Conservation (phyloP, 208 protist genomes). For the Dictyostelium gargantuum region DNA sequence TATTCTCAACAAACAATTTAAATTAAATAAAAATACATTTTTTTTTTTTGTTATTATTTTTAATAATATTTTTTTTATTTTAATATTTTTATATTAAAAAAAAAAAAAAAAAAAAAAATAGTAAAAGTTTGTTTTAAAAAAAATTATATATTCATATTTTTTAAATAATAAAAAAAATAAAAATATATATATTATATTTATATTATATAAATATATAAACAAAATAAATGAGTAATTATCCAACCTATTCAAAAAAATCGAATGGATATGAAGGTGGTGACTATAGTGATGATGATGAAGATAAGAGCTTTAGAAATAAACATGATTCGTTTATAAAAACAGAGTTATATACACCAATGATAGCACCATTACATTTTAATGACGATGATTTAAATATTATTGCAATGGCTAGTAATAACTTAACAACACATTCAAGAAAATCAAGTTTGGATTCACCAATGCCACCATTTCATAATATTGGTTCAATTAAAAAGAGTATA, state of each 20-base stretch:
- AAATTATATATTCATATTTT: too few relatives aligned
- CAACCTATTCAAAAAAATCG: not conserved
- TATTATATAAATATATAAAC: not conserved
- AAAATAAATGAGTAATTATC: not conserved
- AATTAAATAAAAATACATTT: too few relatives aligned
- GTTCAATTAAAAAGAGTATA: not conserved
- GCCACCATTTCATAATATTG: not conserved
- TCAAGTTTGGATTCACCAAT: not conserved
- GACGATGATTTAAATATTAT: conserved; percentile 30
- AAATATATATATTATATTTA: too few relatives aligned
- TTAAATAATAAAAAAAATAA: too few relatives aligned
- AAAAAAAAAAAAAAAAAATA: too few relatives aligned
- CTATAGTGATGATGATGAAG: not conserved
- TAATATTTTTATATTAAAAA: too few relatives aligned
- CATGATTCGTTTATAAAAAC: not conserved
- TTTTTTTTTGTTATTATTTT: too few relatives aligned
- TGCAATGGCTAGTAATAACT: not conserved
- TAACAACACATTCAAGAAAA: not conserved
- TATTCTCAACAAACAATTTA: too few relatives aligned
- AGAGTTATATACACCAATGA: not conserved
- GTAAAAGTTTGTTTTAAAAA: too few relatives aligned
- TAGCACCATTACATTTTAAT: not conserved
- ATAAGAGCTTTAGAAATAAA: not conserved
- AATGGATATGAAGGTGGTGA: not conserved
- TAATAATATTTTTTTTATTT: too few relatives aligned